These are phyloP conservation scores for Hysterium pulicare DNA, from an alignment of 2,329 filamentous ascomycete species.

Conservation along the genomic window DNA sequence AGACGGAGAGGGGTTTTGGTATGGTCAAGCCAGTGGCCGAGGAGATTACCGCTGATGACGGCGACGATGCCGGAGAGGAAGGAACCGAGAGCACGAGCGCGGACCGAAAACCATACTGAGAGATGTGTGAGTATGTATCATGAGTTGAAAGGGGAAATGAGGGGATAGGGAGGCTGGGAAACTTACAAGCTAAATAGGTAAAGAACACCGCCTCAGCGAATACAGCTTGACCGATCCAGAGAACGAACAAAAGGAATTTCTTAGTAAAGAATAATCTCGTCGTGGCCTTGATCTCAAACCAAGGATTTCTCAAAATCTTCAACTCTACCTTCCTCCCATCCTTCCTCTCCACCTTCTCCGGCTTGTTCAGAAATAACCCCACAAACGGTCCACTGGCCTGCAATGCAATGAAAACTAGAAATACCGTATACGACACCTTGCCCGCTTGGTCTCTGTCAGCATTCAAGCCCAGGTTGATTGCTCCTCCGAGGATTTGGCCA, in stretches of 20 bases:
- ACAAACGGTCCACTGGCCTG: slow-evolving; percentile 65
- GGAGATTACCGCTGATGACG: slow-evolving; percentile 61
- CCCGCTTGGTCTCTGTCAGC: slow-evolving; percentile 55
- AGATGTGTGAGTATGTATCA: slow-evolving; percentile 14
- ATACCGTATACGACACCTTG: slow-evolving; percentile 67
- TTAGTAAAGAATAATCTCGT: slow-evolving; percentile 57
- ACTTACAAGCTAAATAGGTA: slow-evolving; percentile 57
- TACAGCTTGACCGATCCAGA: slow-evolving; percentile 68
- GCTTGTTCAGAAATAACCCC: slow-evolving; percentile 60
- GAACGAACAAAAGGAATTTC: slow-evolving; percentile 61
- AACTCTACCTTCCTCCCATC: slow-evolving; percentile 63
- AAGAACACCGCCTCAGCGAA: slow-evolving; percentile 71
- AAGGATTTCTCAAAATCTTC: slow-evolving; percentile 54
- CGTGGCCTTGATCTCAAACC: slow-evolving; percentile 59
- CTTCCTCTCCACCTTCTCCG: slow-evolving; percentile 60
- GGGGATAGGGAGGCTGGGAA: neutral
- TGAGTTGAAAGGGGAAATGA: slow-evolving; percentile 21
- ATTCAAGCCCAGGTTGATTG: slow-evolving; percentile 68
- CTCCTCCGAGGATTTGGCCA: slow-evolving; percentile 68
- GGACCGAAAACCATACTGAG: slow-evolving; percentile 64
- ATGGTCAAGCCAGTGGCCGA: slow-evolving; percentile 65
- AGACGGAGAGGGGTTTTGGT: slow-evolving; percentile 52
- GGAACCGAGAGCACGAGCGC: slow-evolving; percentile 65
- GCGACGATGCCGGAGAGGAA: slow-evolving; percentile 68
- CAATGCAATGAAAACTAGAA: slow-evolving; percentile 66